Conservation (phyloP, 139 green algal species). For the Micromonas pusilla region DNA sequence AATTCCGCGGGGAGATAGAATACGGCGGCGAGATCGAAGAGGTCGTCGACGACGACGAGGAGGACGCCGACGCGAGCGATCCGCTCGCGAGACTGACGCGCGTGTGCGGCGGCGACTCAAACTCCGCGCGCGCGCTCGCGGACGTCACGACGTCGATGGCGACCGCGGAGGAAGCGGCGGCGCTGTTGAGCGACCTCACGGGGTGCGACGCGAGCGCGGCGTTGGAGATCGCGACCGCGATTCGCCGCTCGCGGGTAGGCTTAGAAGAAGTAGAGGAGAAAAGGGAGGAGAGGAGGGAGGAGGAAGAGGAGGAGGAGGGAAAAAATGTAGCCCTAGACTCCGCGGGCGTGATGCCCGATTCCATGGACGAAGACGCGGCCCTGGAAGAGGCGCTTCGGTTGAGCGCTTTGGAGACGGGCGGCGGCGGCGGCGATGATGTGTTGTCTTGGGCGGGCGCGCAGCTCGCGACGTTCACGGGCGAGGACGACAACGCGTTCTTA, state of each 20-base stretch:
- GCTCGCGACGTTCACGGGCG: neutral
- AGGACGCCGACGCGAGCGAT: neutral
- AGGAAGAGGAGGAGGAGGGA: neutral
- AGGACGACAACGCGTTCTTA: neutral
- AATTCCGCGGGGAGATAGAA: too few species aligned
- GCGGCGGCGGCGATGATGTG: neutral
- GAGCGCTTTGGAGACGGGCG: neutral
- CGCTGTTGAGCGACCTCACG: neutral
- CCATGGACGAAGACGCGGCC: neutral
- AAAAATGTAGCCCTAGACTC: too few species aligned
- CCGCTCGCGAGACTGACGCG: neutral
- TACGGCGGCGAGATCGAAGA: too few species aligned
- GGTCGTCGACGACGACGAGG: neutral
- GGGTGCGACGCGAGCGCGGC: neutral
- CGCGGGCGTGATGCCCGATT: neutral
- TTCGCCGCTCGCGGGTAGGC: too few species aligned
- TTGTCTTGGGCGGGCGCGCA: neutral
- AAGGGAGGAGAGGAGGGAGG: neutral
- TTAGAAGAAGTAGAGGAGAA: too few species aligned
- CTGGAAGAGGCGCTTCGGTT: neutral
- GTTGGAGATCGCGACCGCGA: neutral
- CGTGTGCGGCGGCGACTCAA: neutral
- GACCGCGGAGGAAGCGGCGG: neutral
- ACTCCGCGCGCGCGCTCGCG: neutral
- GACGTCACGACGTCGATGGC: neutral